Percentiles rank a stretch among this genome's conserved stretches.
phyloP scores from a whole-genome alignment of 352 stramenopile genomes.

The Globisporangium parvum region DNA sequence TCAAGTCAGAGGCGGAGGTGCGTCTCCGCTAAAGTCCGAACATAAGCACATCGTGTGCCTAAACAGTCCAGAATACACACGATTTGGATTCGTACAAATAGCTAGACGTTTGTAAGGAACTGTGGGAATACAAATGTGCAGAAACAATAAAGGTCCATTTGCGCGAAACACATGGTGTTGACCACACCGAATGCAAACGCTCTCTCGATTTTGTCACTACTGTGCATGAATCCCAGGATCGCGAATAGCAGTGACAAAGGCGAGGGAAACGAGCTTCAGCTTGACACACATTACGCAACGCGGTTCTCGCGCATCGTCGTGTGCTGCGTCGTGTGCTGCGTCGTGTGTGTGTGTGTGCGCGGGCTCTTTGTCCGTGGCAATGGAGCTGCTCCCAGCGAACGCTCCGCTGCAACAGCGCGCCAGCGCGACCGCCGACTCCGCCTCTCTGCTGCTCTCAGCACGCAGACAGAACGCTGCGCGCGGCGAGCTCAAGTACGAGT shows the following conservation, averaged over 20 bases:
- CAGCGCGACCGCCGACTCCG: not conserved
- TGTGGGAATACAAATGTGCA: not conserved
- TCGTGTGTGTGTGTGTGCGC: too few relatives aligned
- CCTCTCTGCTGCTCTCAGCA: not conserved
- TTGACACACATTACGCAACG: not conserved
- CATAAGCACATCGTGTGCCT: too few relatives aligned
- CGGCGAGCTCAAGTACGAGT: slow-evolving; percentile 63
- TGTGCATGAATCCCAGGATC: not conserved
- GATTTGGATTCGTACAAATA: not conserved
- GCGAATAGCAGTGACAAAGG: too few relatives aligned
- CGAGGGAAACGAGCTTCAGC: not conserved
- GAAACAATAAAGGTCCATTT: not conserved
- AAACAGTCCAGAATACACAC: too few relatives aligned
- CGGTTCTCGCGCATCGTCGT: not conserved
- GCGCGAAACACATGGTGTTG: not conserved
- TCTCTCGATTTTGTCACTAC: not conserved
- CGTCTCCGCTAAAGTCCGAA: too few relatives aligned
- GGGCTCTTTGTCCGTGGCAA: too few relatives aligned
- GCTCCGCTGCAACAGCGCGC: not conserved
- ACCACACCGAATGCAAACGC: not conserved
- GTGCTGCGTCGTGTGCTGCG: not conserved
- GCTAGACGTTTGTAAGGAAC: not conserved
- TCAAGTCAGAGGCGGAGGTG: too few relatives aligned
- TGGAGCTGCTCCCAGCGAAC: not conserved
- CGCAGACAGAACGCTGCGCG: slow-evolving; percentile 10